Base-by-base conservation (phyloP, 495 filamentous ascomycete genomes). In the Trichoderma orchidacearum region DNA sequence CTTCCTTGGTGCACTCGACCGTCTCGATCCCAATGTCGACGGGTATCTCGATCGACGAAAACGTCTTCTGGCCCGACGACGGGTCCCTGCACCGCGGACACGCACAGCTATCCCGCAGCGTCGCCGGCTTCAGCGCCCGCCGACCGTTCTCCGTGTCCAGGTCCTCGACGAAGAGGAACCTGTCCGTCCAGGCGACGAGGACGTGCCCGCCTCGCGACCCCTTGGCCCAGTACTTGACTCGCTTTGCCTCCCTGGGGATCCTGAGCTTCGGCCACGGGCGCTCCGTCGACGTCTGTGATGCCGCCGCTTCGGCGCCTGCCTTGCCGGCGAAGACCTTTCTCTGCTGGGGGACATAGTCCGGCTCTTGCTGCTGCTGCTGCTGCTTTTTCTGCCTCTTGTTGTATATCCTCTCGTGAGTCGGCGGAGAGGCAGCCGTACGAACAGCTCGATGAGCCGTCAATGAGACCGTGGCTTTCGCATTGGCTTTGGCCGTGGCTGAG, bases 41-140 rank as follows among this genome's bases (percentile, higher is more conserved):
- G 0, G 86, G 85, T 28, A 96, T 84, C 35, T 94, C 85, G 41
- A 73, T 72, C 0, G 85, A 86, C 25, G 84, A 76, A 69, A 92
- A 91, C 30, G 77, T 81, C 68, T 92, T 91, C 64, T 97, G 92
- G 55, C 82, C 85, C 0, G 89, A 90, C 55, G 85, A 79, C 1
- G 79, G 78, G 67, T 95, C 83, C 36, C 92, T 77, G 68, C 92
- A 96, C 3, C 23, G 60, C 3, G 75, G 64, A 62, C 92, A 96
- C 34, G 72, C 62, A 66, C 92, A 97, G 35, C 78, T 63, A 64
- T 97, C 91, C 30, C 91, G 85, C 17, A 95, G 78, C 66, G 82
- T 85, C 50, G 80, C 80, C 62, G 56, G 75, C 72, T 32, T 32
- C 51, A 53, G 28, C 28, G 51, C n/a, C 18, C 51, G 3, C 7